phyloP scores from a whole-genome alignment of 805 yeast genomes.

The Zygosaccharomyces siamensis region DNA sequence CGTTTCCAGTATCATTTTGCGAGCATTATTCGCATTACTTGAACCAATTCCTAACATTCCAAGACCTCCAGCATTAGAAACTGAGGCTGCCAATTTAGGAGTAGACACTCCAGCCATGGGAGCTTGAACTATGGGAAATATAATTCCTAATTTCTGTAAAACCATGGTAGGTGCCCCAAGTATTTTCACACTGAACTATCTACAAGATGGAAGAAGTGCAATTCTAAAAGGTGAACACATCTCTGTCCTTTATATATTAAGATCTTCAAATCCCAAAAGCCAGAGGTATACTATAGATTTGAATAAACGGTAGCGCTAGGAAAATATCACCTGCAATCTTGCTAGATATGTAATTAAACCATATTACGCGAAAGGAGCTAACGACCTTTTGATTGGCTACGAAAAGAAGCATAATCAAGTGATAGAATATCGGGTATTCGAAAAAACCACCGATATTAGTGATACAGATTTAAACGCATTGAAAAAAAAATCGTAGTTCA shows the following conservation, averaged over 20 bases:
- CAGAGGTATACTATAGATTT: too few species aligned
- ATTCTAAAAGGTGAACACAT: too few species aligned
- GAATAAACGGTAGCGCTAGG: too few species aligned
- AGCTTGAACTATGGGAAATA: slow-evolving; percentile 46
- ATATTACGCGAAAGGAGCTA: background rate
- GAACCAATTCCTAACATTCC: slow-evolving; percentile 40
- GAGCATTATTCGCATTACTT: slow-evolving; percentile 25
- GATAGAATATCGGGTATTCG: background rate
- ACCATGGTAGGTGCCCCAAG: slow-evolving; percentile 3
- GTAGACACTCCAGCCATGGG: slow-evolving; percentile 60
- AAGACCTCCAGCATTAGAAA: slow-evolving; percentile 43
- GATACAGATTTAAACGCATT: slow-evolving; percentile 8
- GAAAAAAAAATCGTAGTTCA: background rate
- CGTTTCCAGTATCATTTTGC: slow-evolving; percentile 13
- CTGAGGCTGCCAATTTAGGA: slow-evolving; percentile 40
- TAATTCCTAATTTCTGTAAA: slow-evolving; percentile 29
- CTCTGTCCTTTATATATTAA: too few species aligned
- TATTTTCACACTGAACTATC: background rate
- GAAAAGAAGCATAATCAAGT: background rate
- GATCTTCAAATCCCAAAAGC: too few species aligned
- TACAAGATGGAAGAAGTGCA: background rate
- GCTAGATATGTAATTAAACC: too few species aligned
- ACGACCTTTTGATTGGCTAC: background rate
- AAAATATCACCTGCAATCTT: too few species aligned
- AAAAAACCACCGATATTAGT: background rate